Base-by-base conservation (phyloP, 164 flowering plant species). In the Magnolia kwangsiensis region DNA sequence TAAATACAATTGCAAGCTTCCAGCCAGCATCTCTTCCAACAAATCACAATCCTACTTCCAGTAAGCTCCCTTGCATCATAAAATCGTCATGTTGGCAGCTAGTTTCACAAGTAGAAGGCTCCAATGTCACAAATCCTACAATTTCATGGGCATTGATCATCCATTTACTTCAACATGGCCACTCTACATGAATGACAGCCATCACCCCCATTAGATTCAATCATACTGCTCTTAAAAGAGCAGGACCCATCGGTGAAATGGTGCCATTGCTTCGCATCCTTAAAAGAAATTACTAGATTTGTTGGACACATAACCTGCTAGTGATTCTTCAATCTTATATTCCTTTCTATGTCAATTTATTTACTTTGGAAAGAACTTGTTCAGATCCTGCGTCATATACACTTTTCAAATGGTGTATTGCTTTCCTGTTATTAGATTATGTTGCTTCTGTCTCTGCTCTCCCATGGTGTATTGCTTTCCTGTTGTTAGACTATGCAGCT, bases 381-480 rank as follows among this genome's bases (percentile, higher is more conserved):
- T 68, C 50, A 67, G 50, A 55, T 16, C 61, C 50, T 29, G 50
- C 31, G 16, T 29, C 31, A 27, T 68, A 4, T 29, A 29, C 29
- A 18, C 71, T 16, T 29, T 13, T 66, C 29, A 3, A 13, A 21
- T 7, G 9, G 14, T 1, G 37, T 10, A 66, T 9, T 11, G 13
- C 23, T 24, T 20, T 21, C 31, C 23, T 23, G 29, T 24, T 24
- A 31, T 68, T 68, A 24, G 20, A 63, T 9, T 63, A 4, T 66
- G 68, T 23, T 21, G 14, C 68, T 66, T 66, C 68, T 66, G 71
- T 78, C 29, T 45, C 81, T 77, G 84, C 82, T 63, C 66, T 63
- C 66, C 66, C 27, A 16, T 7, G 8, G 29, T 9, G 31, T 10
- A 66, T 10, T 11, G 3, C 23, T 24, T 20, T 21, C 37, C 23